Evolutionary conservation across 495 filamentous ascomycete genomes (phyloP), one percentile per base, ranked within the genome.

Genomic region (Penicillium taxi): DNA sequence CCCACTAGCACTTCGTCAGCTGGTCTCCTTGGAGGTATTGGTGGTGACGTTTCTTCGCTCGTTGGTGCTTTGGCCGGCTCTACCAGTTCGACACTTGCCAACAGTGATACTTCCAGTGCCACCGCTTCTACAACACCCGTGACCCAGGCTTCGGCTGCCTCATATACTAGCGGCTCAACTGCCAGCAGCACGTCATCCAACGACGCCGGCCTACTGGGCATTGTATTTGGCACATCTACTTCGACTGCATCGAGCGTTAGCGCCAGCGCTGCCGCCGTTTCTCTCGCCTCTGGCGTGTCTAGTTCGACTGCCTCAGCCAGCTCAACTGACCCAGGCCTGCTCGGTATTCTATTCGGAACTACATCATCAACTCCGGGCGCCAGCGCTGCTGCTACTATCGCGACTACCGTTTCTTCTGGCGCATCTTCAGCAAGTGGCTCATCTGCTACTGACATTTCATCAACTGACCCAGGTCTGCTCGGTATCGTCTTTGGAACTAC

Each of bases 341-440:
- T 17, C 9, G 26, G 4, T 27, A 23, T 5, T 32, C 40, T 9
- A n/a, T n/a, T n/a, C n/a, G n/a, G n/a, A n/a, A n/a, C n/a, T n/a
- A n/a, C n/a, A n/a, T n/a, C n/a, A n/a, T n/a, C n/a, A n/a, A n/a
- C n/a, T n/a, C n/a, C n/a, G n/a, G n/a, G n/a, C n/a, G n/a, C n/a
- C n/a, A n/a, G n/a, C n/a, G 28, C 44, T 11, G 40, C 33, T 23
- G 34, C 24, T 11, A 22, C 31, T 20, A 22, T 37, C 7, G 26
- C 43, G 8, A 39, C 44, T 2, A 22, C 26, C 15, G 12, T 15
- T 21, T n/a, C 35, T 12, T 17, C 35, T n/a, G n/a, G n/a, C n/a
- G n/a, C n/a, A n/a, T n/a, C n/a, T n/a, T n/a, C n/a, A n/a, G n/a
- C n/a, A n/a, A n/a, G n/a, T n/a, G n/a, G n/a, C n/a, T n/a, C n/a